Base-by-base conservation (phyloP, 768 basidiomycete species). In the Mycena maculata region DNA sequence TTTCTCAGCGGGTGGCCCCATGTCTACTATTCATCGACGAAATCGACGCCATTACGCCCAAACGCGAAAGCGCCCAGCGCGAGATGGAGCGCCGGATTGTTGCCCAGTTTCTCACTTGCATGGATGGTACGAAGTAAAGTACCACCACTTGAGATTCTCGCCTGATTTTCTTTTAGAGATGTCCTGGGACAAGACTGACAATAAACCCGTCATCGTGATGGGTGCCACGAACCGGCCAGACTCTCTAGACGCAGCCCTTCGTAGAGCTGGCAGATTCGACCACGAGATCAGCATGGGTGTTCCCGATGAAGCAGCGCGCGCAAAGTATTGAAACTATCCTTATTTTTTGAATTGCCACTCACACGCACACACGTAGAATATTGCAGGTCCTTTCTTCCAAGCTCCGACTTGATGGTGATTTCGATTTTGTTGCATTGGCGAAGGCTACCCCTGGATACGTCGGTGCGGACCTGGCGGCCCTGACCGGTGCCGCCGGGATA, bases 51-150 rank as follows among this genome's bases (percentile, higher is more conserved):
- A 96, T 99, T 68, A 98, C 96, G 0, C 96, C 96, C 0, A 99
- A 99, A 80, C 84, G 98, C 65, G 98, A 99, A 79, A 98, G 93
- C 72, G 97, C 98, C 0, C 98, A 99, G 74, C 85, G 97, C 62
- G 98, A 99, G 80, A 99, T 98, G 98, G 98, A 99, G 74, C 82
- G 96, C 48, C 87, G 98, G 15, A 99, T 99, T 55, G 97, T 99
- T 12, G 97, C 97, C 0, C 98, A 99, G 76, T 93, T 99, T 70
- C 79, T 99, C 60, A 99, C 97, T 0, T 98, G 97, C 81, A 98
- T 99, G 94, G 98, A 99, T 77, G 97, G 97, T 98, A 72, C 45
- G n/a, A n/a, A n/a, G n/a, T 88, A 75, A 33, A 10, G 6, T 27
- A 16, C 22, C 23, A 18, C 23, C 36, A 4, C 39, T 48, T 52